Conservation (phyloP, 2,329 filamentous ascomycete species). For the Penicillium sp. region DNA sequence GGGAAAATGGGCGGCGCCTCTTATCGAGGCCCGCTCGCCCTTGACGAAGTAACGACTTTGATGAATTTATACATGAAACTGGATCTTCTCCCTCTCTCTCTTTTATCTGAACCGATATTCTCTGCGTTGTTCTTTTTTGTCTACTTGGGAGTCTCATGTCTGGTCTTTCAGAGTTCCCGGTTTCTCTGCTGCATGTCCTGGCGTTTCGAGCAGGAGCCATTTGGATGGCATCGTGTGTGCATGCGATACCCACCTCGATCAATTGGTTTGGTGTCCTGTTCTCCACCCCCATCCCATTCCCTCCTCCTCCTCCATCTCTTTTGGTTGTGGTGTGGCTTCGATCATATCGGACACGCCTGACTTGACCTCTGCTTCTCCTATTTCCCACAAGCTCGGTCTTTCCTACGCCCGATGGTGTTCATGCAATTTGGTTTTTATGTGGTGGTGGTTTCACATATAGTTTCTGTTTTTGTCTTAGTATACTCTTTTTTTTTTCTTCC, state of each 20-base stretch:
- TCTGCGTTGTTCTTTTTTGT: constrained; percentile 17
- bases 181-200: constrained; percentile 38
- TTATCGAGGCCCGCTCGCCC: constrained; percentile 11
- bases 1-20: not conserved
- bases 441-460: constrained; percentile 3
- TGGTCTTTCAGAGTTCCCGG: constrained; percentile 23
- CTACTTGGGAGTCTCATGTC: constrained; percentile 16
- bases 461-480: constrained; percentile 36
- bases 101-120: constrained; percentile 17
- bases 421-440: not conserved
- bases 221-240: constrained; percentile 40
- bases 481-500: constrained; percentile 24
- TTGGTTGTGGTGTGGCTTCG: constrained; percentile 8
- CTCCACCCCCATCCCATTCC: constrained; percentile 3
- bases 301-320: constrained; percentile 10
- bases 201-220: constrained; percentile 38
- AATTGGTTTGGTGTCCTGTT: constrained; percentile 13
- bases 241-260: constrained; percentile 44
- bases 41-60: constrained; percentile 46
- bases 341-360: not conserved
- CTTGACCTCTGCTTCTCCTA: not conserved
- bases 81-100: constrained; percentile 24
- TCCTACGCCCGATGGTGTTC: not conserved
- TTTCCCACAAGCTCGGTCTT: not conserved
- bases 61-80: constrained; percentile 44